Percentiles rank a stretch among this genome's conserved stretches.
phyloP scores from a whole-genome alignment of 2,329 filamentous ascomycete genomes.

The Penicillium sp. region DNA sequence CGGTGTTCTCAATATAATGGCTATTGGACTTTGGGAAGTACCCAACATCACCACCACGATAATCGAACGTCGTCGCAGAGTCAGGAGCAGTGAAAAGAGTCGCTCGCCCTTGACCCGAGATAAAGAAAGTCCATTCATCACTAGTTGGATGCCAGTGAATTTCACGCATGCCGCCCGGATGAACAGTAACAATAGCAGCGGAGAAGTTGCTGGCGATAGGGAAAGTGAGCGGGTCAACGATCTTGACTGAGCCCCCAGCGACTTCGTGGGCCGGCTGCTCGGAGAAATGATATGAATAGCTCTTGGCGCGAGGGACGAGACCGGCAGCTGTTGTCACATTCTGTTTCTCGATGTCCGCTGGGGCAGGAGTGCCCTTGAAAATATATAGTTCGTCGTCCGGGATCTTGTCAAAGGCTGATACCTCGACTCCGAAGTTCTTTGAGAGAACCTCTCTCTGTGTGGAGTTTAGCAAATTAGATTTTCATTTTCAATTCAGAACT shows the following conservation, averaged over 20 bases:
- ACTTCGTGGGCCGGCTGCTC: slow-evolving; percentile 65
- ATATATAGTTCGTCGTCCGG: slow-evolving; percentile 70
- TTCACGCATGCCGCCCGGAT: slow-evolving; percentile 69
- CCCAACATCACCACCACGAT: slow-evolving; percentile 69
- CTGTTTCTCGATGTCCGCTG: slow-evolving; percentile 64
- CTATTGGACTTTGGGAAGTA: slow-evolving; percentile 76
- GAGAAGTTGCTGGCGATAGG: slow-evolving; percentile 70
- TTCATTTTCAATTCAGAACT: neutral
- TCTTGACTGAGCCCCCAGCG: slow-evolving; percentile 68
- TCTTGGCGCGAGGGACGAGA: slow-evolving; percentile 63
- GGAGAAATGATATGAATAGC: slow-evolving; percentile 69
- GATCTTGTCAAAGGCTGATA: slow-evolving; percentile 58
- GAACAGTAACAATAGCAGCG: slow-evolving; percentile 67
- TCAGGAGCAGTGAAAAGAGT: slow-evolving; percentile 71
- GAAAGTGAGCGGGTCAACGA: slow-evolving; percentile 74
- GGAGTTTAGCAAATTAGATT: neutral
- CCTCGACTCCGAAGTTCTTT: slow-evolving; percentile 53
- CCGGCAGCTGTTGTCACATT: slow-evolving; percentile 58
- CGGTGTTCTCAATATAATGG: slow-evolving; percentile 77
- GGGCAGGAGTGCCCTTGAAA: slow-evolving; percentile 65
- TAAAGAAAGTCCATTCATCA: slow-evolving; percentile 80
- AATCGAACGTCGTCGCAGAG: slow-evolving; percentile 72
- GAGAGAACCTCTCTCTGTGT: slow-evolving; percentile 48
- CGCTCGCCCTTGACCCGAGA: slow-evolving; percentile 66
- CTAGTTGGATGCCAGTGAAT: slow-evolving; percentile 82